Evolutionary conservation across 2,329 filamentous ascomycete genomes (phyloP).

Genomic region (Alternaria burnsii): DNA sequence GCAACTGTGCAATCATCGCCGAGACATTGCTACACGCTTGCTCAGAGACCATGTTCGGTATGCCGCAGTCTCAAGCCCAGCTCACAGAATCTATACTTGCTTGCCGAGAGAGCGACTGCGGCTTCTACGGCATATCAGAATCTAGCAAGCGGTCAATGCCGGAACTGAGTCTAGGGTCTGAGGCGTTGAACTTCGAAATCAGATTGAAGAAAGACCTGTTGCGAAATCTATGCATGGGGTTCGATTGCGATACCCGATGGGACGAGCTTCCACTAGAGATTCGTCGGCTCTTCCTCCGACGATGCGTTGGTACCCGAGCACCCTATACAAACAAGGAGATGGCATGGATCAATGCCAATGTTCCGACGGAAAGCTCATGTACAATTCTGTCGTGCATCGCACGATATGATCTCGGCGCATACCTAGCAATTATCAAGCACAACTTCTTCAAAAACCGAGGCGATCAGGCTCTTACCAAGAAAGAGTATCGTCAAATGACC

Average conservation of each 20-base stretch:
- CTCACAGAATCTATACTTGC: slow-evolving; percentile 46
- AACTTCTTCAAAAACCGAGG: slow-evolving; percentile 43
- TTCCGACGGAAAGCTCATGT: slow-evolving; percentile 52
- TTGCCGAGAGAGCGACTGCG: slow-evolving; percentile 27
- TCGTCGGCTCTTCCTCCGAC: slow-evolving; percentile 56
- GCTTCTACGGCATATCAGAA: slow-evolving; percentile 42
- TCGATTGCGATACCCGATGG: slow-evolving; percentile 62
- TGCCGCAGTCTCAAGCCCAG: slow-evolving; percentile 44
- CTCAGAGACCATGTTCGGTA: slow-evolving; percentile 45
- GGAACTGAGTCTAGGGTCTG: slow-evolving; percentile 26
- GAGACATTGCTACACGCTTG: slow-evolving; percentile 49
- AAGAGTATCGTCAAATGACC: slow-evolving; percentile 44
- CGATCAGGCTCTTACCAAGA: slow-evolving; percentile 32
- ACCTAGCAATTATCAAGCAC: slow-evolving; percentile 44
- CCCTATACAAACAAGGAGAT: slow-evolving; percentile 53
- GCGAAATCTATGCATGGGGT: slow-evolving; percentile 58
- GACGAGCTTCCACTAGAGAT: slow-evolving; percentile 59
- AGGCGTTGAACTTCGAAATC: slow-evolving; percentile 32
- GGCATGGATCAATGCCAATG: slow-evolving; percentile 57
- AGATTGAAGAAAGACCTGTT: slow-evolving; percentile 56
- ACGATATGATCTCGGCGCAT: slow-evolving; percentile 59
- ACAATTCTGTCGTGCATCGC: slow-evolving; percentile 54
- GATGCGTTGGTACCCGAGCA: slow-evolving; percentile 56
- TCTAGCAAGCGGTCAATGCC: slow-evolving; percentile 46
- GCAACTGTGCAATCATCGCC: slow-evolving; percentile 45